Evolutionary conservation across 2,329 filamentous ascomycete genomes (phyloP).

Genomic region (Paecilomyces dactylethromorphus): DNA sequence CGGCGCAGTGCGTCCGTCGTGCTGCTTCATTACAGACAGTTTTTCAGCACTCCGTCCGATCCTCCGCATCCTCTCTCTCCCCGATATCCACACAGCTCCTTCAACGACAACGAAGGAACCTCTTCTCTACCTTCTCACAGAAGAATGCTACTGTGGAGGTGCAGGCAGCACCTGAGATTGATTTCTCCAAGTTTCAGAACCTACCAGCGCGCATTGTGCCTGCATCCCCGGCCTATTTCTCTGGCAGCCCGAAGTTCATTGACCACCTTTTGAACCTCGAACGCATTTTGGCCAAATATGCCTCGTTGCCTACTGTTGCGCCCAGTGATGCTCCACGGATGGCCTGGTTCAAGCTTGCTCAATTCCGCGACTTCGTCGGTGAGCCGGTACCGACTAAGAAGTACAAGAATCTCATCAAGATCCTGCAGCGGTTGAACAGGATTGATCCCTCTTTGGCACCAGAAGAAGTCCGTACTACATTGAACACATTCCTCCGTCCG

Average conservation of each 20-base stretch:
- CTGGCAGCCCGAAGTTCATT: slow-evolving; percentile 74
- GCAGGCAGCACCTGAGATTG: slow-evolving; percentile 25
- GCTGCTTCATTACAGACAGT: slow-evolving; percentile 30
- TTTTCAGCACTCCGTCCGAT: slow-evolving; percentile 34
- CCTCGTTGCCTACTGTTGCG: slow-evolving; percentile 63
- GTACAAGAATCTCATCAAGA: slow-evolving; percentile 67
- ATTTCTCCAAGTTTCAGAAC: slow-evolving; percentile 22
- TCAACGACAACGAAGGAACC: slow-evolving; percentile 10
- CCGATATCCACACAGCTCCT: slow-evolving; percentile 7
- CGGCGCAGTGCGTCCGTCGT: slow-evolving; percentile 26
- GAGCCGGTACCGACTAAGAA: slow-evolving; percentile 70
- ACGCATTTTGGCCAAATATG: slow-evolving; percentile 64
- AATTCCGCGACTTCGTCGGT: slow-evolving; percentile 66
- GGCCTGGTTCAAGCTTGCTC: slow-evolving; percentile 71
- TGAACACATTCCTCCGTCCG: slow-evolving; percentile 66
- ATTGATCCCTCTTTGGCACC: slow-evolving; percentile 78
- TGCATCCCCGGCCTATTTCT: slow-evolving; percentile 89
- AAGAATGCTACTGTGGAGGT: slow-evolving; percentile 22
- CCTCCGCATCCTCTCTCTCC: slow-evolving; percentile 10
- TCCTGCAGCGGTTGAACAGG: slow-evolving; percentile 73
- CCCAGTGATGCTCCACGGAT: slow-evolving; percentile 62
- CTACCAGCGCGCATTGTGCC: slow-evolving; percentile 68
- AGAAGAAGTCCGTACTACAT: slow-evolving; percentile 55
- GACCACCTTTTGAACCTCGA: slow-evolving; percentile 74
- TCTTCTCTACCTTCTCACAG: slow-evolving; percentile 15